Evolutionary conservation across 306 rosid genomes (phyloP).

Genomic region (Begonia fuchsioides): DNA sequence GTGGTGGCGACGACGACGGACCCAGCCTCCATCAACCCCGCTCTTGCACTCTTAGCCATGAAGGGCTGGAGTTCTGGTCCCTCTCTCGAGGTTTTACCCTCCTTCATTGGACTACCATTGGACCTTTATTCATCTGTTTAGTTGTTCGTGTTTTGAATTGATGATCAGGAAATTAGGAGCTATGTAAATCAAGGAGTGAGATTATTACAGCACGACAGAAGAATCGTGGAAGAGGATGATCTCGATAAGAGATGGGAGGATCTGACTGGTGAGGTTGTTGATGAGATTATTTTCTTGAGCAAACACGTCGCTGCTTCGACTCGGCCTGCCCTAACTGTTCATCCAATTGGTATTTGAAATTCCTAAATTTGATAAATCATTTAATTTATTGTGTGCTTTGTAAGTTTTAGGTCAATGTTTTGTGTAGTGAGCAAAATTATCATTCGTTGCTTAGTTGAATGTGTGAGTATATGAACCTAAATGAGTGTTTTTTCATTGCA

Average conservation of each 20-base stretch:
- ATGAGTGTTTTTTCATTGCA: no score
- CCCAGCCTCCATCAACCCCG: slow-evolving; percentile 89
- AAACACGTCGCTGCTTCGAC: slow-evolving; percentile 79
- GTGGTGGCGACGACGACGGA: slow-evolving; percentile 70
- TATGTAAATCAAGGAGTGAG: slow-evolving; percentile 41
- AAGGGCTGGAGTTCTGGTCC: slow-evolving; percentile 68
- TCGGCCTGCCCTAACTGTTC: slow-evolving; percentile 87
- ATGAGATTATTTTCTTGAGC: slow-evolving; percentile 73
- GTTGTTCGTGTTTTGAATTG: background rate
- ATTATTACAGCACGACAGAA: slow-evolving; percentile 35
- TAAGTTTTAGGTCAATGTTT: no score
- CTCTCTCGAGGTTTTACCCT: slow-evolving; percentile 32
- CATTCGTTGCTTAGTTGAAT: no score
- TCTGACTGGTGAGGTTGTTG: slow-evolving; percentile 50
- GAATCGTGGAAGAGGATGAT: slow-evolving; percentile 57
- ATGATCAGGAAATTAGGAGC: slow-evolving; percentile 42
- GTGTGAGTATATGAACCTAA: no score
- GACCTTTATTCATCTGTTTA: background rate
- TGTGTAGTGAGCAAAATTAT: no score
- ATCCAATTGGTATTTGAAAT: slow-evolving; percentile 49
- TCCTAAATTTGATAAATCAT: no score
- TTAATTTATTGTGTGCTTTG: no score
- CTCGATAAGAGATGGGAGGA: slow-evolving; percentile 68
- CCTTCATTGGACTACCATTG: background rate
- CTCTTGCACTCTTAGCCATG: slow-evolving; percentile 51